Evolutionary conservation across 2,329 filamentous ascomycete genomes (phyloP).

Genomic region (Fragosphaeria purpurea): DNA sequence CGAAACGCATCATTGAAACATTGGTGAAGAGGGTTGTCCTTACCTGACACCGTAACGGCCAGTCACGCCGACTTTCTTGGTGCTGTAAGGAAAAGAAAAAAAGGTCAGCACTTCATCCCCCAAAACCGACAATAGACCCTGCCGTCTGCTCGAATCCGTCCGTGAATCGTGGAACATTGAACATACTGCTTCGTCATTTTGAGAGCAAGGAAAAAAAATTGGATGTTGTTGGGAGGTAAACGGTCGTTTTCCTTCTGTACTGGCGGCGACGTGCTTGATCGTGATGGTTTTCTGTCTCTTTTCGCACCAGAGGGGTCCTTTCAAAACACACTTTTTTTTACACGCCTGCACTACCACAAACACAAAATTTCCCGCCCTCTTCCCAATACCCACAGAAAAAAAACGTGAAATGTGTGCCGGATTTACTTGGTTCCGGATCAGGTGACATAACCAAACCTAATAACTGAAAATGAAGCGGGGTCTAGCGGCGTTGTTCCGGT

Average conservation of each 20-base stretch:
- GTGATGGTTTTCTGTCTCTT: constrained; percentile 7
- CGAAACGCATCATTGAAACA: too few species aligned
- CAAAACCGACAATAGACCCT: too few species aligned
- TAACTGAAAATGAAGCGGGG: not conserved
- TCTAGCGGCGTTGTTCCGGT: not conserved
- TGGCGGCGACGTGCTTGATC: constrained; percentile 2
- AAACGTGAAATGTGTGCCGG: constrained; percentile 7
- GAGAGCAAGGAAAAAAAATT: constrained; percentile 15
- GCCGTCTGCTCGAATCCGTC: too few species aligned
- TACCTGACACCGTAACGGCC: constrained; percentile 43
- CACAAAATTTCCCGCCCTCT: constrained; percentile 6
- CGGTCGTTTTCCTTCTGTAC: not conserved
- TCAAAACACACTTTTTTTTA: constrained; percentile 1
- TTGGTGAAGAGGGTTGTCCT: constrained; percentile 2
- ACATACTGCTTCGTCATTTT: constrained; percentile 70
- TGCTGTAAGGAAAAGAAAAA: constrained; percentile 34
- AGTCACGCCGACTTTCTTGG: constrained; percentile 98
- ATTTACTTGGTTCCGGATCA: constrained; percentile 10
- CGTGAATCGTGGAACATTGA: not conserved
- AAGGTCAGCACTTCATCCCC: constrained; percentile 10
- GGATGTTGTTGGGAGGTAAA: not conserved
- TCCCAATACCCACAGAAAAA: constrained; percentile 1
- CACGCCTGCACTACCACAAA: too few species aligned
- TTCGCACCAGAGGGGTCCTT: not conserved
- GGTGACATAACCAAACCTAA: constrained; percentile 2